Conservation (phyloP, 495 filamentous ascomycete species). For the Penicillium fimorum region DNA sequence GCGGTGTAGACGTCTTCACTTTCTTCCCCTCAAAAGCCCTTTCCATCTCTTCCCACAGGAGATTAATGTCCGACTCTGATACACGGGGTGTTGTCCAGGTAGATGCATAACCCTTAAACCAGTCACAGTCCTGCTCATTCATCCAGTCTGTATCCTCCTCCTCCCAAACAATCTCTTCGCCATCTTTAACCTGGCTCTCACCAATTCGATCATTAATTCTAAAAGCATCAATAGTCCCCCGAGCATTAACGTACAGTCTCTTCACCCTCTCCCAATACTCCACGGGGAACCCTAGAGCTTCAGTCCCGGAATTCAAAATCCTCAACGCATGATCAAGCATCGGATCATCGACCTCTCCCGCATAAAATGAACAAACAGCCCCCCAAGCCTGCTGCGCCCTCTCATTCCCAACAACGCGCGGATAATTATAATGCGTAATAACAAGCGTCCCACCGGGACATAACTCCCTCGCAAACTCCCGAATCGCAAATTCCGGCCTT, state of each 20-base stretch:
- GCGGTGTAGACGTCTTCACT: slow-evolving; percentile 3
- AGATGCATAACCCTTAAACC: slow-evolving; percentile 7
- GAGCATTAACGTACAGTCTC: slow-evolving; percentile 8
- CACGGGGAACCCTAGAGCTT: neutral
- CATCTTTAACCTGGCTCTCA: neutral
- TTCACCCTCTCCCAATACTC: slow-evolving; percentile 1
- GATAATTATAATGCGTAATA: slow-evolving; percentile 8
- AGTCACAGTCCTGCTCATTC: slow-evolving; percentile 7
- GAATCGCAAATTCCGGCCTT: slow-evolving; percentile 2
- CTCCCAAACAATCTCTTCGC: slow-evolving; percentile 7
- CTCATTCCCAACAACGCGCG: slow-evolving; percentile 5
- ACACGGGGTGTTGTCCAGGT: slow-evolving; percentile 10
- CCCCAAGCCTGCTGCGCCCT: slow-evolving; percentile 4
- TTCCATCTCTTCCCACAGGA: slow-evolving; percentile 8
- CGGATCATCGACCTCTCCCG: neutral
- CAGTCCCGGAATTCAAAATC: slow-evolving; percentile 4
- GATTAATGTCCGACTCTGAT: neutral
- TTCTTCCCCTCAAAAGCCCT: slow-evolving; percentile 10
- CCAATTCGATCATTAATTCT: slow-evolving; percentile 2
- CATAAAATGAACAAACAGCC: slow-evolving; percentile 3
- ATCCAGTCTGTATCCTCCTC: slow-evolving; percentile 4
- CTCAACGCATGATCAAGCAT: slow-evolving; percentile 8
- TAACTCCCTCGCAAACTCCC: slow-evolving; percentile 2
- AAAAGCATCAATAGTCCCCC: slow-evolving; percentile 4
- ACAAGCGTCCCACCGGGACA: neutral